Evolutionary conservation across 169 alveolate genomes (phyloP).

Genomic region (Cryptosporidium andersoni): DNA sequence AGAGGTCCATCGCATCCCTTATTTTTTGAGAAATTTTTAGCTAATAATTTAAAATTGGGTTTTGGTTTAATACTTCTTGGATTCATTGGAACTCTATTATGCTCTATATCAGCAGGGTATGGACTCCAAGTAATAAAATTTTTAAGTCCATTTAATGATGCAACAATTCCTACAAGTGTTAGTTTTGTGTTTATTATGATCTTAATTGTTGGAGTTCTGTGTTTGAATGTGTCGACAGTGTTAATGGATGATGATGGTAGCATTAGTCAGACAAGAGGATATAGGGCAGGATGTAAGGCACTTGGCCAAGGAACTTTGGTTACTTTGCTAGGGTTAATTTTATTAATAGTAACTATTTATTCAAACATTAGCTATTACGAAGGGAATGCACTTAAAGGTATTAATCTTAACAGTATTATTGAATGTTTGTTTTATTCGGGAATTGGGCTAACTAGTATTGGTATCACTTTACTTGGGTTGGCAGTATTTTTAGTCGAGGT

Average conservation of each 20-base stretch:
- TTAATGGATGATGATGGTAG: slow-evolving; percentile 65
- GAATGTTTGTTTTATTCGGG: slow-evolving; percentile 66
- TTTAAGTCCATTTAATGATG: slow-evolving; percentile 47
- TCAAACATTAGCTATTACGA: slow-evolving; percentile 46
- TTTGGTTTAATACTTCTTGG: slow-evolving; percentile 69
- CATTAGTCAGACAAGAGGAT: slow-evolving; percentile 58
- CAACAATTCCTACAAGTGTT: slow-evolving; percentile 34
- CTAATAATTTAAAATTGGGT: slow-evolving; percentile 87
- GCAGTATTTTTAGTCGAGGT: slow-evolving; percentile 90
- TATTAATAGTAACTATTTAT: slow-evolving; percentile 29
- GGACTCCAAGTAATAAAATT: slow-evolving; percentile 33
- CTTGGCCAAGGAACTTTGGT: slow-evolving; percentile 52
- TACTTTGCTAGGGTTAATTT: slow-evolving; percentile 32
- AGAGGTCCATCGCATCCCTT: slow-evolving; percentile 89
- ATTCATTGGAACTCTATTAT: slow-evolving; percentile 15
- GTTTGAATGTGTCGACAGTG: slow-evolving; percentile 41
- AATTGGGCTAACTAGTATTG: slow-evolving; percentile 82
- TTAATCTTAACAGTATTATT: slow-evolving; percentile 27
- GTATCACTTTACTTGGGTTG: slow-evolving; percentile 82
- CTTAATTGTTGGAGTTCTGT: slow-evolving; percentile 40
- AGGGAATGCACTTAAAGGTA: slow-evolving; percentile 47
- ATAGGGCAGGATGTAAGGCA: slow-evolving; percentile 54
- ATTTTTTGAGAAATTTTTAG: slow-evolving; percentile 87
- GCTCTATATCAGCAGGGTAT: slow-evolving; percentile 35
- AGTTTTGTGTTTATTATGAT: slow-evolving; percentile 23